Base-by-base conservation (phyloP, 371 early-diverging fungal species). In the Syncephalastrum monosporum region DNA sequence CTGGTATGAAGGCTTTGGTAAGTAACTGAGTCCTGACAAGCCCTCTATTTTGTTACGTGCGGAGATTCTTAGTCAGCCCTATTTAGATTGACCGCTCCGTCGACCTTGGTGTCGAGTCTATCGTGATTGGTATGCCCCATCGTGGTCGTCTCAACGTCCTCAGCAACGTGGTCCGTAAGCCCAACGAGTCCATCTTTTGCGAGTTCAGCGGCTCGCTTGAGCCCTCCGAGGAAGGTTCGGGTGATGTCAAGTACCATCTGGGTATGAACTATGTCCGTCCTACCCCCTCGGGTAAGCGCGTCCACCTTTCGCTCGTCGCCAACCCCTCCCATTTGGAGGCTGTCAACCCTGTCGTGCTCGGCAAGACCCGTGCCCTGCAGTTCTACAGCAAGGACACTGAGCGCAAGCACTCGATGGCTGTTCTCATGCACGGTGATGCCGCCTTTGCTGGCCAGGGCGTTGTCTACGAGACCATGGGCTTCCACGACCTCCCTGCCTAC, bases 321-420 rank as follows among this genome's bases (percentile, higher is more conserved):
- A 98, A 98, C 79, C 99, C 99, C 47, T 97, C 98, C 50, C 99
- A 98, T 70, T 82, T 98, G 79, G 99, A 98, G 80, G 96, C 98
- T 53, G 96, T 94, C 6, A 89, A 98, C 72, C 97, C 98, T 21
- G 97, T 98, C 19, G 99, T 96, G 23, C 85, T 93, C 46, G 99
- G 99, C 56, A 97, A 97, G 83, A 93, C 93, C 38, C 88, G 94
- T 51, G 99, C 94, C 50, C 82, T 91, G 60, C 98, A 96, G 77
- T 91, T 88, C 80, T 95, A 93, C 75, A 88, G 87, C 70, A 87
- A 90, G 68, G 97, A 97, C 68, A 70, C 79, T 52, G 82, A 89
- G 49, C 84, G 89, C 50, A 77, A 71, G 42, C 91, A 90, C 73
- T 83, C 92, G 41, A 93, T 98, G 86, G 89, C 92, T 56, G 85